A percentile compares a stretch with the other conserved stretches of the same genome.
phyloP scores from a whole-genome alignment of 2,329 filamentous ascomycete genomes.

The Sphaerostilbella broomeana region DNA sequence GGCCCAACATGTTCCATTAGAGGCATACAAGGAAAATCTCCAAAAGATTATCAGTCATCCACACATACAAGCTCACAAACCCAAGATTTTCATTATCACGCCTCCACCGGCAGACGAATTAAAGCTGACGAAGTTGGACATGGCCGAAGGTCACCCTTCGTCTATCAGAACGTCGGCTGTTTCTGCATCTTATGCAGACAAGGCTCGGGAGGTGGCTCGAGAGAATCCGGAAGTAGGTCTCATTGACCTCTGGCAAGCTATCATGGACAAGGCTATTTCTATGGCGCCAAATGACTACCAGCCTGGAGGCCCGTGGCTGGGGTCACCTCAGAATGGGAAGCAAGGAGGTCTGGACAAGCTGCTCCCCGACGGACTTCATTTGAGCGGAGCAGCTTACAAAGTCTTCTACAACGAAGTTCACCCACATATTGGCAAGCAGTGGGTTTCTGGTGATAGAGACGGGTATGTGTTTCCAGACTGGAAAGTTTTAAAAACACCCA shows the following conservation, averaged over 20 bases:
- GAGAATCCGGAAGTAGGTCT: slow-evolving; percentile 60
- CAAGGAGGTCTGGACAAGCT: slow-evolving; percentile 45
- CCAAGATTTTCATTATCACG: slow-evolving; percentile 69
- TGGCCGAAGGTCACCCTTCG: slow-evolving; percentile 37
- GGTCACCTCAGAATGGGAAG: slow-evolving; percentile 43
- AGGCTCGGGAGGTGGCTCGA: slow-evolving; percentile 60
- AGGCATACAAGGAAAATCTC: slow-evolving; percentile 68
- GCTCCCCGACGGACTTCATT: slow-evolving; percentile 53
- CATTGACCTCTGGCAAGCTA: slow-evolving; percentile 71
- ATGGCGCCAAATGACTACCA: slow-evolving; percentile 52
- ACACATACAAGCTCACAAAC: slow-evolving; percentile 59
- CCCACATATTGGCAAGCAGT: slow-evolving; percentile 42
- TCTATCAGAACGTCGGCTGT: slow-evolving; percentile 40
- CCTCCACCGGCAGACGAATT: slow-evolving; percentile 81
- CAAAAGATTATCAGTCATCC: slow-evolving; percentile 66
- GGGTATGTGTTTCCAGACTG: slow-evolving; percentile 40
- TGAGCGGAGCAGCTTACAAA: slow-evolving; percentile 47
- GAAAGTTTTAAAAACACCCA: slow-evolving; percentile 5
- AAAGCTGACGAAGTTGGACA: slow-evolving; percentile 46
- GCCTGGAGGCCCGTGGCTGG: slow-evolving; percentile 40
- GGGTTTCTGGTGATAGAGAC: slow-evolving; percentile 31
- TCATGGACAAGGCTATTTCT: slow-evolving; percentile 64
- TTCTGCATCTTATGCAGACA: slow-evolving; percentile 51
- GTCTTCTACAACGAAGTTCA: slow-evolving; percentile 44
- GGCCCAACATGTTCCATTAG: slow-evolving; percentile 71